These are phyloP conservation scores for Achaetomium macrosporum DNA, from an alignment of 2,329 filamentous ascomycete genomes.

Conservation along the genomic window DNA sequence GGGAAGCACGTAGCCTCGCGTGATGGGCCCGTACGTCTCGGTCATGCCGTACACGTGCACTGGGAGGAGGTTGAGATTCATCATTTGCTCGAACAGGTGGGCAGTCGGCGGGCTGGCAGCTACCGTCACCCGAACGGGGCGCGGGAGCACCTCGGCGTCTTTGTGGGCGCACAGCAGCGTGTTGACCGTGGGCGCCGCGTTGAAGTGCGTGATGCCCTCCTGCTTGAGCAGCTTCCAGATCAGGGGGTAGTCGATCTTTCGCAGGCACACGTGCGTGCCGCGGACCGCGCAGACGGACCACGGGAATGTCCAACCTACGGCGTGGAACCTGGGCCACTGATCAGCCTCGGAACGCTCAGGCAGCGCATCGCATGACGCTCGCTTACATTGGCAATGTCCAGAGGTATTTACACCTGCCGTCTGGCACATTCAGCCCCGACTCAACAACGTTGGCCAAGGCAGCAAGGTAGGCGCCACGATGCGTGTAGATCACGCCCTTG, in stretches of 20 bases:
- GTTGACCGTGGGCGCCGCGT: conserved; percentile 93
- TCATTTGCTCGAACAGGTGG: conserved; percentile 90
- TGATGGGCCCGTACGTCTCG: conserved; percentile 92
- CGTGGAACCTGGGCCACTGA: conserved; percentile 48
- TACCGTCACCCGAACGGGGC: conserved; percentile 79
- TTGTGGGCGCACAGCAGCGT: conserved; percentile 79
- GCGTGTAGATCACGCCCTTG: conserved; percentile 89
- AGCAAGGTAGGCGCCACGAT: conserved; percentile 81
- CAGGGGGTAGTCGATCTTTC: conserved; percentile 89
- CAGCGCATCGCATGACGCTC: neutral
- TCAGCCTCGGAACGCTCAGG: neutral
- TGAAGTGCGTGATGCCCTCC: conserved; percentile 88
- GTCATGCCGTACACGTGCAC: conserved; percentile 89
- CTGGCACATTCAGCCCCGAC: conserved; percentile 68
- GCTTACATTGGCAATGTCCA: conserved; percentile 92
- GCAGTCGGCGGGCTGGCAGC: conserved; percentile 86
- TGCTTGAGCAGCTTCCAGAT: conserved; percentile 87
- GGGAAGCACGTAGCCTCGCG: conserved; percentile 84
- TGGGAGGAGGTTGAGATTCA: conserved; percentile 70
- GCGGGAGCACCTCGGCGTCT: conserved; percentile 63
- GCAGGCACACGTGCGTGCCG: conserved; percentile 89
- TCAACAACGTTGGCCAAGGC: conserved; percentile 83
- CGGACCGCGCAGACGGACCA: conserved; percentile 91
- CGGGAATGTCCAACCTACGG: conserved; percentile 77
- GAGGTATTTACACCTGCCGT: conserved; percentile 70